A percentile compares a stretch with the other conserved stretches of the same genome.
Conservation (phyloP, 225 moss, liverwort and hornwort genomes). For the Polytrichum formosum region DNA sequence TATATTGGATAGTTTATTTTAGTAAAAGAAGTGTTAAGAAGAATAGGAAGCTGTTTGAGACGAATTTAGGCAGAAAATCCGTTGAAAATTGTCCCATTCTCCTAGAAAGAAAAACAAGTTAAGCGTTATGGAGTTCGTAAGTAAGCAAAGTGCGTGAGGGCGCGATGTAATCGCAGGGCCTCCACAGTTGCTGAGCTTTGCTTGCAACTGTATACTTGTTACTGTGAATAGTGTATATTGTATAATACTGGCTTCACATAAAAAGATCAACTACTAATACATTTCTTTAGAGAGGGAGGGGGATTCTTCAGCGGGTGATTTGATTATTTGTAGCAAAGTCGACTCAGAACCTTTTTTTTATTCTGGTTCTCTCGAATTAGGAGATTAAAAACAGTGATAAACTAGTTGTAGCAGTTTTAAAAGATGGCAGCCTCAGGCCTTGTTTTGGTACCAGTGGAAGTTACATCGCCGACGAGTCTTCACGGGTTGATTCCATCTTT, state of each 20-base stretch:
- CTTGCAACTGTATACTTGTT: constrained; percentile 52
- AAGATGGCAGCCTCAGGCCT: constrained; percentile 84
- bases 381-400: not conserved
- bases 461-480: constrained; percentile 22
- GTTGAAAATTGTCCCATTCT: too few species aligned
- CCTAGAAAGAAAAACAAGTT: too few species aligned
- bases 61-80: too few species aligned
- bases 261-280: too few species aligned
- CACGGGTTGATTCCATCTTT: constrained; percentile 27
- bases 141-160: constrained; percentile 27
- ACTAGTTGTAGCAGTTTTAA: constrained; percentile 1
- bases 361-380: not conserved
- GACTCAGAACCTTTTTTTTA: not conserved
- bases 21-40: too few species aligned
- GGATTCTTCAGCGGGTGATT: constrained; percentile 2
- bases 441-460: constrained; percentile 62
- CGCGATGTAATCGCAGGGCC: constrained; percentile 48
- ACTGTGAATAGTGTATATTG: constrained; percentile 50
- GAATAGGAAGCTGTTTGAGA: too few species aligned
- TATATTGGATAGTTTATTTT: too few species aligned
- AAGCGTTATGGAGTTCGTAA: constrained; percentile 25
- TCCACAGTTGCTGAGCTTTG: constrained; percentile 60
- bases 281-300: not conserved
- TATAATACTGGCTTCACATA: constrained; percentile 10
- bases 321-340: not conserved